Evolutionary conservation across 345 rosid species (phyloP), one percentile per base, ranked within the genome.

Genomic region (Mangifera indica): DNA sequence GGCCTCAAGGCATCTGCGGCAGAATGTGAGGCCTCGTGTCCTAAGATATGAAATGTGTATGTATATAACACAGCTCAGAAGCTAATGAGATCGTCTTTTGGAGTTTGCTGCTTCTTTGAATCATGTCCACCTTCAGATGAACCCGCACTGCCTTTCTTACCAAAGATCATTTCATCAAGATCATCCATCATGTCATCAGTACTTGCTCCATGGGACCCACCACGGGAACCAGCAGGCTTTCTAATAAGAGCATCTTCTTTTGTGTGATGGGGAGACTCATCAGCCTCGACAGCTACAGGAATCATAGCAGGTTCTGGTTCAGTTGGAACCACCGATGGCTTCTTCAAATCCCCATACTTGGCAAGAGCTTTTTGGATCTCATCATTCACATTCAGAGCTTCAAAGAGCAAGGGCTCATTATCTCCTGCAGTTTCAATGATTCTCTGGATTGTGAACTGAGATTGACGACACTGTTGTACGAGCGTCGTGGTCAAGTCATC

Each of bases 141-240:
- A 15, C 82, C 84, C 17, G 86, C 81, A 3, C 86, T 81, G 3
- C 86, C 81, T 82, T 89, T 91, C 89, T 91, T 89, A 60, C 98
- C 97, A 32, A 94, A 94, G 71, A 94, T 90, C 98, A 92, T 90
- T 77, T 94, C 93, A 74, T 94, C 98, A 1, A 96, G 96, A 80
- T 96, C 99, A 82, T 93, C 99, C 95, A 92, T 88, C 97, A 87
- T 84, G 77, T 87, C 91, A 15, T 92, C 95, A 0, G 80, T 87
- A 84, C 85, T 89, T 66, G 91, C 88, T 12, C 86, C 84, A 10
- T 74, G 86, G 55, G 77, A 63, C 21, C 88, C 90, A 52, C 83
- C 84, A 26, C 83, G 89, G 24, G 83, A 75, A 65, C 91, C 86
- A 5, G 92, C 86, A 17, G 92, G 87, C 81, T 88, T 93, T 74